Base-by-base conservation (phyloP, 2,329 filamentous ascomycete genomes). In the Conoideocrella luteorostrata region DNA sequence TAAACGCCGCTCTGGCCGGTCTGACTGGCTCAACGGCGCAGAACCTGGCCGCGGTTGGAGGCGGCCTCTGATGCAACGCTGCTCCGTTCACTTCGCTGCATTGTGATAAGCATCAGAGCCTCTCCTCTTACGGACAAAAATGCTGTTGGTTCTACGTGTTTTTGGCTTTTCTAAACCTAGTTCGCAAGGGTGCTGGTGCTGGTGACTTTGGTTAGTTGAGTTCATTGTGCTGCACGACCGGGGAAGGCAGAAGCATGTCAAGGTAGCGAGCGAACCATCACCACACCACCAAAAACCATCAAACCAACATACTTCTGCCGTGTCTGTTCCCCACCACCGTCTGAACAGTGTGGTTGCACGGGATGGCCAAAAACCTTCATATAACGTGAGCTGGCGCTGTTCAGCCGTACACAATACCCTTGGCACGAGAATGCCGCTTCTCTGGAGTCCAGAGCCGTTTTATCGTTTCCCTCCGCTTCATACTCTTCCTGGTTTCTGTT, bases 121-220 rank as follows among this genome's bases (percentile, higher is more conserved):
- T 41, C 29, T 33, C 39, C 28, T 15, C 2, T 32, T 41, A 10
- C 39, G 28, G 39, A 18, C 30, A 18, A 41, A 41, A 26, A n/a
- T 5, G 28, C 20, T 41, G 29, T 26, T 39, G 37, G 37, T 39
- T 29, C 37, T 26, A 17, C n/a, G 12, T 22, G 17, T 5, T 24
- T 30, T 33, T 29, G 7, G 26, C 28, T 21, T 32, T 9, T 9
- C 28, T 32, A 15, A 28, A 22, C 7, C 39, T 20, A 28, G 39
- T 32, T 24, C 39, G 21, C 21, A 18, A 34, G 32, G 32, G 20
- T 34, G 7, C n/a, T 18, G 32, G 32, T 18, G n/a, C n/a, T n/a
- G n/a, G n/a, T n/a, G n/a, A n/a, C n/a, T n/a, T n/a, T n/a, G n/a
- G n/a, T n/a, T n/a, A n/a, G n/a, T n/a, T n/a, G n/a, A n/a, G n/a